phyloP scores from a whole-genome alignment of 768 basidiomycete genomes.

The Tremella yokohamensis region DNA sequence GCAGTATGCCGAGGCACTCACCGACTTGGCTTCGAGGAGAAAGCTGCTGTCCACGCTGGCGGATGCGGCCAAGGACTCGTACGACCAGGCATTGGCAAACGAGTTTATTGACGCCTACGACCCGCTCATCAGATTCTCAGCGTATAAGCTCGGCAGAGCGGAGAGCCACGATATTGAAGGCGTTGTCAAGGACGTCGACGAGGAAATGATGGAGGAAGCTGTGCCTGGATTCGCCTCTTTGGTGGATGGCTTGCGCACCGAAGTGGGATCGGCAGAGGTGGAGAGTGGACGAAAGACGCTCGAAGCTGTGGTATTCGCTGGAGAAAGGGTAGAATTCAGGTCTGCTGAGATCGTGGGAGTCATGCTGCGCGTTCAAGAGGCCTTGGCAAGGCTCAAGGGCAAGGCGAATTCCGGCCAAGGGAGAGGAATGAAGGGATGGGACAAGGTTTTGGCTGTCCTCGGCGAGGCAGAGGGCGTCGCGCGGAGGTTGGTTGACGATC shows the following conservation, averaged over 20 bases:
- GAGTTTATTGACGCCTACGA: conserved; percentile 81
- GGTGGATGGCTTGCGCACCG: conserved; percentile 56
- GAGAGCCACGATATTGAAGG: conserved; percentile 61
- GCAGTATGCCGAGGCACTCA: conserved; percentile 65
- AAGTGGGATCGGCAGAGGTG: conserved; percentile 59
- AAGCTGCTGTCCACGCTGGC: conserved; percentile 56
- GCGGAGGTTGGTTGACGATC: conserved; percentile 73
- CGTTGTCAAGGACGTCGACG: conserved; percentile 45
- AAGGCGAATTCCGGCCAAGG: conserved; percentile 48
- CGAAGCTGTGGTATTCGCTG: conserved; percentile 70
- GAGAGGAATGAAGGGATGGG: conserved; percentile 70
- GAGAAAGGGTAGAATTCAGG: conserved; percentile 73
- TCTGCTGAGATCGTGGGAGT: conserved; percentile 89
- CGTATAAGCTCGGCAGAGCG: conserved; percentile 74
- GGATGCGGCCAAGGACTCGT: conserved; percentile 59
- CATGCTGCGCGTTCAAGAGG: conserved; percentile 74
- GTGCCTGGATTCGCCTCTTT: conserved; percentile 64
- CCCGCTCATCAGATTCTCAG: conserved; percentile 86
- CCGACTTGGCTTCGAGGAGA: conserved; percentile 74
- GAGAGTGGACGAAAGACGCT: conserved; percentile 60
- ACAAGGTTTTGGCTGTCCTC: conserved; percentile 73
- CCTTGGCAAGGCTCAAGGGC: conserved; percentile 61
- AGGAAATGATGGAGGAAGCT: conserved; percentile 55
- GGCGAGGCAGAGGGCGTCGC: conserved; percentile 87
- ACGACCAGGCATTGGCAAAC: conserved; percentile 78